phyloP scores from a whole-genome alignment of 2,329 filamentous ascomycete species.

The Penicillium sp. region DNA sequence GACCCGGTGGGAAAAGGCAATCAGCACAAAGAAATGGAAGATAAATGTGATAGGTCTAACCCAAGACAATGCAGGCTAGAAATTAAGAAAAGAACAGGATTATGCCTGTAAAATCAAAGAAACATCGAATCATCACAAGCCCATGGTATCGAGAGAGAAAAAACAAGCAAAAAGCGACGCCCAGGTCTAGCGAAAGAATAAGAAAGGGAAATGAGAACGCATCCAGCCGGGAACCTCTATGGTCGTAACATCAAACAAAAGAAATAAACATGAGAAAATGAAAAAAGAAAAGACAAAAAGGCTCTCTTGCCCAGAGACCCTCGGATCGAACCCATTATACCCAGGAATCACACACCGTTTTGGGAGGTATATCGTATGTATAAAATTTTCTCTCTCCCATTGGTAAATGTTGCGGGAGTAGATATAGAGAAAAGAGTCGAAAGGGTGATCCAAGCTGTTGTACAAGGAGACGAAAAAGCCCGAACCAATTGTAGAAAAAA shows the following conservation, averaged over 20 bases:
- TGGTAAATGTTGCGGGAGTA: conserved; percentile 10
- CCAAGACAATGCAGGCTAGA: conserved; percentile 16
- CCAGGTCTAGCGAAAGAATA: conserved; percentile 41
- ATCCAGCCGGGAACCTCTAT: conserved; percentile 40
- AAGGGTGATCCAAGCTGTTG: conserved; percentile 28
- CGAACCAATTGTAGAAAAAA: background rate
- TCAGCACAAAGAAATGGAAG: conserved; percentile 2
- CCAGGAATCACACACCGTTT: conserved; percentile 12
- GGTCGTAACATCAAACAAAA: conserved; percentile 33
- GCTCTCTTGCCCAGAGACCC: conserved; percentile 14
- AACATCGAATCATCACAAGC: conserved; percentile 31
- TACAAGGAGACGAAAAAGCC: conserved; percentile 28
- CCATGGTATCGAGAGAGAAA: conserved; percentile 29
- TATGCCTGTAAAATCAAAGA: conserved; percentile 10
- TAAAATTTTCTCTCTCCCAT: conserved; percentile 13
- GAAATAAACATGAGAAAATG: conserved; percentile 24
- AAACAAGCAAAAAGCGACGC: conserved; percentile 28
- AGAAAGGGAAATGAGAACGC: conserved; percentile 30
- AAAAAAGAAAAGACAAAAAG: conserved; percentile 2
- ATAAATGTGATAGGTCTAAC: conserved; percentile 7
- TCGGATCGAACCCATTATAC: conserved; percentile 11
- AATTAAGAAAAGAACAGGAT: conserved; percentile 14
- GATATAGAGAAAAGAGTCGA: background rate
- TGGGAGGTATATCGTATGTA: conserved; percentile 4
- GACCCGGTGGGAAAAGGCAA: conserved; percentile 15